Base-by-base conservation (phyloP, 2,329 filamentous ascomycete species). In the Venturia asperata region DNA sequence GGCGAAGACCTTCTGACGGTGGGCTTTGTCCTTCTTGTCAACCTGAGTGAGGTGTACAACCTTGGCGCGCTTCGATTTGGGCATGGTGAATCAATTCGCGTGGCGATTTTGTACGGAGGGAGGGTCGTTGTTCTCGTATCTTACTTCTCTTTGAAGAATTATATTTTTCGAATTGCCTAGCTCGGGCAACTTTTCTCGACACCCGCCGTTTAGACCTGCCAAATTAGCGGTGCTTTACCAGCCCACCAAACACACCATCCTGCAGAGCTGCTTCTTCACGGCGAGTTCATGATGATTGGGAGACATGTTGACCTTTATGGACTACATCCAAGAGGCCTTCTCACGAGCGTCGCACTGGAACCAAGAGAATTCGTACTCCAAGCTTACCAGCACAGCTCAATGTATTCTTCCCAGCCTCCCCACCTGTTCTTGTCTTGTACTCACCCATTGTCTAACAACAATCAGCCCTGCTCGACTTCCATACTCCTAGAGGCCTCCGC, bases 251-350 rank as follows among this genome's bases (percentile, higher is more conserved):
- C 10, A 27, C 47, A 52, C 15, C 27, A 52, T 27, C 21, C 15
- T 5, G 5, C 21, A 17, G 2, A 27, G 21, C 21, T 27, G 9
- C 47, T 27, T 52, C 47, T 52, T 52, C 47, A 52, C 13, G 10
- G 21, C 47, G 10, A 52, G 24, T 15, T 52, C 47, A 52, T 52
- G 47, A 64, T 64, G 63, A 9, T 30, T 52, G 45, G 42, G 42
- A 43, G 64, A 63, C 6, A 97, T 97, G 92, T 87, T 94, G 80
- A 89, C 92, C 79, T 97, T 96, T 81, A 96, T 97, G 91, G 92
- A 96, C 79, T 93, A 95, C 81, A 88, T 97, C 80, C 91, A 96
- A 78, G 85, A 89, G 78, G 90, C 91, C 72, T 97, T 96, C 79
- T 90, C 91, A 76, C 83, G 89, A 74, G 88, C 89, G 65, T 92